Conservation (phyloP, 139 green algal genomes). For the Haematococcus lacustris region DNA sequence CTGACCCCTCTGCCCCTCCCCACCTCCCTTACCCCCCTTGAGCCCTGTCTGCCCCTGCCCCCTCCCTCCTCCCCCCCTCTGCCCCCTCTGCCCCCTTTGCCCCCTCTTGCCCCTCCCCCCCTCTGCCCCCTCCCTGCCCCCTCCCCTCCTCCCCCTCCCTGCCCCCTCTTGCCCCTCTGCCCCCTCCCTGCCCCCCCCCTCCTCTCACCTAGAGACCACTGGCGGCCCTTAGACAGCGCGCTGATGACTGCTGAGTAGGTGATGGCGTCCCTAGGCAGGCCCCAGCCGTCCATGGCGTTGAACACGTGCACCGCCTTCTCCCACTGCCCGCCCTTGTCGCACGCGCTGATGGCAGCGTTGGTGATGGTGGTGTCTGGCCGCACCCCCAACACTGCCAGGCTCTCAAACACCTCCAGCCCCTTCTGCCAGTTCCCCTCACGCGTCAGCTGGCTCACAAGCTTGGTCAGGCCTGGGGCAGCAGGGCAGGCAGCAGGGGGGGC, state of each 20-base stretch:
- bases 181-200: too few species aligned
- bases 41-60: too few species aligned
- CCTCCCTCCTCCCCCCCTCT: too few species aligned
- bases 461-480: conserved; percentile 80
- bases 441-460: conserved; percentile 74
- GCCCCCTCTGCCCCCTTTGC: too few species aligned
- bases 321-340: conserved; percentile 83
- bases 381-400: conserved; percentile 59
- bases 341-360: conserved; percentile 82
- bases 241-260: conserved; percentile 81
- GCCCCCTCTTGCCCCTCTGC: too few species aligned
- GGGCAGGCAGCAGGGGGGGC: too few species aligned
- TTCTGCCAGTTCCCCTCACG: conserved; percentile 83
- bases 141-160: too few species aligned
- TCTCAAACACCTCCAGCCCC: conserved; percentile 71
- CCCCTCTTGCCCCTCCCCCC: too few species aligned
- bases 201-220: conserved; percentile 52
- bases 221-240: conserved; percentile 75
- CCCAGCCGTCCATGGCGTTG: conserved; percentile 56
- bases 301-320: conserved; percentile 70
- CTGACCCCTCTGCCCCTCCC: too few species aligned
- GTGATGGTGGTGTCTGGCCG: conserved; percentile 79
- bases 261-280: conserved; percentile 73
- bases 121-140: too few species aligned
- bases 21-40: too few species aligned